phyloP scores from a whole-genome alignment of 768 basidiomycete species.

The Tulasnella sp. region DNA sequence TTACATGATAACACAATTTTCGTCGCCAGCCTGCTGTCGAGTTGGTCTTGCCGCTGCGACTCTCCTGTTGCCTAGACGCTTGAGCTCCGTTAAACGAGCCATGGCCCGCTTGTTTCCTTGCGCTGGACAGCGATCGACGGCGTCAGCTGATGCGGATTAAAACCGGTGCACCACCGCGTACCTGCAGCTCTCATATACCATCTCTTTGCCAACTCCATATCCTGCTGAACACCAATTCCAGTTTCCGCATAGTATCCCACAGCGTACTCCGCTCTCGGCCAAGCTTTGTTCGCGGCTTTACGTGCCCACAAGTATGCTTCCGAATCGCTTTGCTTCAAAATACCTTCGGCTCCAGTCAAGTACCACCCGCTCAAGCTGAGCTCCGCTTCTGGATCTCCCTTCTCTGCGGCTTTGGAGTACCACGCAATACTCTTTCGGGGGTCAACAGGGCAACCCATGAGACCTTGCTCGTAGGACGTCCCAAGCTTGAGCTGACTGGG shows the following conservation, averaged over 20 bases:
- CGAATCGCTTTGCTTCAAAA: constrained; percentile 95
- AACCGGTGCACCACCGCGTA: constrained; percentile 48
- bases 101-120: constrained; percentile 99
- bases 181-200: constrained; percentile 99
- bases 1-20: constrained; percentile 73
- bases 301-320: constrained; percentile 99
- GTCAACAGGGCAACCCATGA: constrained; percentile 82
- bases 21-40: constrained; percentile 89
- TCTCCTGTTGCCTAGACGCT: constrained; percentile 81
- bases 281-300: constrained; percentile 92
- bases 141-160: not conserved
- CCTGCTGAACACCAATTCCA: constrained; percentile 96
- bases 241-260: constrained; percentile 98
- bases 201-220: constrained; percentile 91
- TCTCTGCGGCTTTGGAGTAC: constrained; percentile 98
- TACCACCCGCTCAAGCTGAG: constrained; percentile 98
- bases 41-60: constrained; percentile 82
- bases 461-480: constrained; percentile 92
- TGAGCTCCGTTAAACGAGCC: constrained; percentile 94
- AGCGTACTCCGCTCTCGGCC: constrained; percentile 97
- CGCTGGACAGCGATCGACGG: constrained; percentile 52
- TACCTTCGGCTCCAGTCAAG: constrained; percentile 91
- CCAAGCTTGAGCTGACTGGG: constrained; percentile 96
- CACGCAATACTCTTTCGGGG: constrained; percentile 94
- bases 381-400: constrained; percentile 93